phyloP scores from a whole-genome alignment of 805 yeast species.

The Zygotorulaspora chibaensis region DNA sequence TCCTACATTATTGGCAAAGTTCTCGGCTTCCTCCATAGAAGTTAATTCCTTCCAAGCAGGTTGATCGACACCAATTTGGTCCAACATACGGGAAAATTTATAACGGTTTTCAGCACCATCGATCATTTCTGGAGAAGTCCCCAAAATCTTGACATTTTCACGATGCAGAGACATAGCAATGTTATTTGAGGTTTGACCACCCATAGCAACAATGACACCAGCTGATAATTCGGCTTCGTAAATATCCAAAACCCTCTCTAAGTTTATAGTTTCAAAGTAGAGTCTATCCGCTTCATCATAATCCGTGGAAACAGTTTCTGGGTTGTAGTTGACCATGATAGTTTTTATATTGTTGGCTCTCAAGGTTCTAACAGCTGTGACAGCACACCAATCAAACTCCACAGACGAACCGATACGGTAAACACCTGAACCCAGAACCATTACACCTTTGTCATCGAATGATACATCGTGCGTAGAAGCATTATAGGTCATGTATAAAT shows the following conservation, averaged over 20 bases:
- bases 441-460: slow-evolving; percentile 90
- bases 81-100: slow-evolving; percentile 96
- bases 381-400: slow-evolving; percentile 99
- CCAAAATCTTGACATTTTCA: slow-evolving; percentile 90
- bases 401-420: slow-evolving; percentile 98
- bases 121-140: slow-evolving; percentile 97
- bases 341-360: slow-evolving; percentile 84
- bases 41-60: slow-evolving; percentile 99
- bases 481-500: slow-evolving; percentile 89
- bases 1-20: slow-evolving; percentile 81
- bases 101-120: slow-evolving; percentile 97
- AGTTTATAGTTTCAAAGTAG: slow-evolving; percentile 90
- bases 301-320: slow-evolving; percentile 98
- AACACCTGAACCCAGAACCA: slow-evolving; percentile 97
- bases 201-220: slow-evolving; percentile 96
- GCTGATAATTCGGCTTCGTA: slow-evolving; percentile 85
- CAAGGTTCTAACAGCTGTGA: slow-evolving; percentile 89
- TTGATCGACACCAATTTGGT: slow-evolving; percentile 93
- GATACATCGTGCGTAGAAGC: slow-evolving; percentile 81
- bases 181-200: slow-evolving; percentile 98
- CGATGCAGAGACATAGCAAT: slow-evolving; percentile 90
- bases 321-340: slow-evolving; percentile 95
- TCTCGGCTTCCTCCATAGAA: slow-evolving; percentile 86
- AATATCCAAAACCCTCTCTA: slow-evolving; percentile 91
- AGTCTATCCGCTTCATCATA: slow-evolving; percentile 97